Conservation (phyloP, 129 eudicot genomes). For the Heracleum sosnowskyi region DNA sequence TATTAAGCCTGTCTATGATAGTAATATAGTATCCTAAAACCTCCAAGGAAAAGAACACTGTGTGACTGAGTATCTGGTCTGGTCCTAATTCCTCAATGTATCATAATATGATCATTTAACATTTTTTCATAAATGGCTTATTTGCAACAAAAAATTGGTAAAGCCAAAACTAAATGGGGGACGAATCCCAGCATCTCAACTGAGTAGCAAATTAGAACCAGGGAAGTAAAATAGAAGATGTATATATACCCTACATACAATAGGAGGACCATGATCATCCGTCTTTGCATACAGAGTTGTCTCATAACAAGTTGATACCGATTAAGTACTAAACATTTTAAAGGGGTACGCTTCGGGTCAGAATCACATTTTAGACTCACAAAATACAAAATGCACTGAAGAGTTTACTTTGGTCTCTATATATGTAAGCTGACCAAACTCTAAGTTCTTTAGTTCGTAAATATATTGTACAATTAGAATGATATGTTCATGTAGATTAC, state of each 20-base stretch:
- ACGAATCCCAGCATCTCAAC: background rate
- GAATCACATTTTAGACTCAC: background rate
- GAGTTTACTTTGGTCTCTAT: background rate
- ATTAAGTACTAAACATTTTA: background rate
- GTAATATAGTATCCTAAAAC: background rate
- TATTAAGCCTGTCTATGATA: background rate
- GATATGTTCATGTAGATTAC: background rate
- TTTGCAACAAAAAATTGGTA: background rate
- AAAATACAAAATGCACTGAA: background rate
- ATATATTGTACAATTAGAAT: background rate
- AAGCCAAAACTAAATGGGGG: background rate
- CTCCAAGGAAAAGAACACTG: background rate
- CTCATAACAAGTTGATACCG: background rate
- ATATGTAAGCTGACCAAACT: background rate
- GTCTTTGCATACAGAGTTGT: background rate
- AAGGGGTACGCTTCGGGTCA: background rate
- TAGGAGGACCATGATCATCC: background rate
- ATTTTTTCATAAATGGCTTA: background rate
- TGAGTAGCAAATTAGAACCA: background rate
- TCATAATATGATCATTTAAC: background rate
- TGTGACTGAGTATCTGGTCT: background rate
- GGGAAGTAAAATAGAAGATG: background rate
- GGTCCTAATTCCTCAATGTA: background rate
- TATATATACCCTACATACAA: background rate
- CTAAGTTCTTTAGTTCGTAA: background rate